These are phyloP conservation scores for Diaporthe vexans DNA, from an alignment of 2,329 filamentous ascomycete species.

Conservation along the genomic window DNA sequence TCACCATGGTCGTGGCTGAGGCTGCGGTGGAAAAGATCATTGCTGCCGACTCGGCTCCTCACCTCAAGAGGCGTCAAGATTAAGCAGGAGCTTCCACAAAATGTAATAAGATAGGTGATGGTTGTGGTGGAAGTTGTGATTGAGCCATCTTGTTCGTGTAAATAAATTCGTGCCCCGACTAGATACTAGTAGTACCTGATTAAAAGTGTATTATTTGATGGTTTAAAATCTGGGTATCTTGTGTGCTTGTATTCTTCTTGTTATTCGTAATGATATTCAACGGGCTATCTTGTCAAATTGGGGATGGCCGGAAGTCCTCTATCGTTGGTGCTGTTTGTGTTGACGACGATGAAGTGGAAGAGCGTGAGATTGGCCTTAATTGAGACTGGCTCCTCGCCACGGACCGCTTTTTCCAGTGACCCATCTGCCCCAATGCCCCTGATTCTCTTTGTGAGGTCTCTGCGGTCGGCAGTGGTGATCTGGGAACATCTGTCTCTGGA, in stretches of 20 bases:
- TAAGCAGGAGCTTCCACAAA: neutral
- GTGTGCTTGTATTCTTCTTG: neutral
- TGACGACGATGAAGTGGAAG: neutral
- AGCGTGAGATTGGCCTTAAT: neutral
- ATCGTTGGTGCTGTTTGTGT: neutral
- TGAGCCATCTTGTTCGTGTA: neutral
- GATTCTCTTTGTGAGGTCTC: conserved; percentile 22
- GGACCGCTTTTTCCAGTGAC: conserved; percentile 11
- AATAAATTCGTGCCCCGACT: neutral
- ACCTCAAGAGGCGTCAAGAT: neutral
- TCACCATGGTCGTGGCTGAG: conserved; percentile 76
- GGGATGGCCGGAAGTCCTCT: conserved; percentile 1
- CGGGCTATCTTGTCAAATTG: neutral
- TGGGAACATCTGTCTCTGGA: neutral
- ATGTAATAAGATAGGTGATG: neutral
- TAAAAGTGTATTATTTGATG: neutral
- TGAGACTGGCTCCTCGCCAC: conserved; percentile 1
- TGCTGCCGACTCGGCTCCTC: neutral
- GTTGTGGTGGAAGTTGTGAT: neutral
- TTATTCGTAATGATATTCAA: neutral
- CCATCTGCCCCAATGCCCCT: neutral
- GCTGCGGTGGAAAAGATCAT: conserved; percentile 66
- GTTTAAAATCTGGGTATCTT: neutral
- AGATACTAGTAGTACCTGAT: neutral
- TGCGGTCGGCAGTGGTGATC: conserved; percentile 17